A percentile compares a stretch with the other conserved stretches of the same genome.
Conservation (phyloP, 1,139 yeast species). For the Sugiyamaella japonica region DNA sequence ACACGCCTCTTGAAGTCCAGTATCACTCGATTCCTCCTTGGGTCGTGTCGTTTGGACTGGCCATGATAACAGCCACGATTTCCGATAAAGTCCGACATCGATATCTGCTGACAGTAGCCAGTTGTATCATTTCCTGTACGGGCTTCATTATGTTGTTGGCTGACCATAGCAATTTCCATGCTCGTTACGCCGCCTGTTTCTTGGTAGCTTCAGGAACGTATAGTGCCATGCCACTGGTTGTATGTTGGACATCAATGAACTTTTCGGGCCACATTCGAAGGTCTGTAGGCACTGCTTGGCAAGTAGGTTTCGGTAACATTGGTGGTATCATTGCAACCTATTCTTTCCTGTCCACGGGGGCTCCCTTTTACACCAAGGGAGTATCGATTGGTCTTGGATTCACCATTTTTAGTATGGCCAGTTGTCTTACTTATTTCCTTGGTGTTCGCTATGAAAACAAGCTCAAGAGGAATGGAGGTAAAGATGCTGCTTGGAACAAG, state of each 20-base stretch:
- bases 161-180: slow-evolving; percentile 37
- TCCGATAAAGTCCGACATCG: slow-evolving; percentile 51
- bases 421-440: slow-evolving; percentile 48
- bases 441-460: slow-evolving; percentile 38
- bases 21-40: slow-evolving; percentile 72
- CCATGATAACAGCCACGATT: slow-evolving; percentile 48
- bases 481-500: slow-evolving; percentile 46
- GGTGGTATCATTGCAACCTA: slow-evolving; percentile 78
- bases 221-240: slow-evolving; percentile 70
- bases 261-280: slow-evolving; percentile 70
- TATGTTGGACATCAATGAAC: slow-evolving; percentile 72
- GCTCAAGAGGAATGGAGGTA: slow-evolving; percentile 39
- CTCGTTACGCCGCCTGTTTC: slow-evolving; percentile 72
- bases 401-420: slow-evolving; percentile 51
- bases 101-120: slow-evolving; percentile 49
- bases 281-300: slow-evolving; percentile 72
- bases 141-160: slow-evolving; percentile 57
- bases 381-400: slow-evolving; percentile 57
- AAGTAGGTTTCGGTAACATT: slow-evolving; percentile 78
- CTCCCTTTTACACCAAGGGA: slow-evolving; percentile 62
- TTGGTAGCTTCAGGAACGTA: slow-evolving; percentile 64
- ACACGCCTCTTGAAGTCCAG: slow-evolving; percentile 63
- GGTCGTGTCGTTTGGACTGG: slow-evolving; percentile 60
- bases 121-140: slow-evolving; percentile 48
- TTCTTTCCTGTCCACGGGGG: slow-evolving; percentile 55